Conservation (phyloP, 371 early-diverging fungal species). For the Mucor indicus region DNA sequence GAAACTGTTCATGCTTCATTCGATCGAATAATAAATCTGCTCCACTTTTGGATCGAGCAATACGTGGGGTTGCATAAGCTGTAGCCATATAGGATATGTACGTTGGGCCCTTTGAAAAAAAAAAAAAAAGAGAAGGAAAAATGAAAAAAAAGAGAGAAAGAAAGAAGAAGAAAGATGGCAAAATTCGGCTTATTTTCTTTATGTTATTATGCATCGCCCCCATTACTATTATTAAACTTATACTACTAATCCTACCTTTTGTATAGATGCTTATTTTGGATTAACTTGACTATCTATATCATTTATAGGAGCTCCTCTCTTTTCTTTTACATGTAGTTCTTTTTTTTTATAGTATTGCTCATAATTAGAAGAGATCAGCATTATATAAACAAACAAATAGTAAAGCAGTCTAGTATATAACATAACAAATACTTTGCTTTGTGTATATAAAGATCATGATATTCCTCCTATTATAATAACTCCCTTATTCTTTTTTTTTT, state of each 20-base stretch:
- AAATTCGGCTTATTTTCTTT: slow-evolving; percentile 1
- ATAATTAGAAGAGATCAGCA: too few relatives aligned
- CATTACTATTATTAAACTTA: slow-evolving; percentile 1
- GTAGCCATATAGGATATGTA: too few relatives aligned
- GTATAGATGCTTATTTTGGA: background rate
- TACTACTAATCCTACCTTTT: background rate
- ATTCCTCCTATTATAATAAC: background rate
- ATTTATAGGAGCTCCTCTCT: too few relatives aligned
- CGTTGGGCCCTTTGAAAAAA: slow-evolving; percentile 2
- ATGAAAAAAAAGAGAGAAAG: too few relatives aligned
- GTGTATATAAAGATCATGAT: background rate
- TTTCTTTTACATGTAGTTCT: too few relatives aligned
- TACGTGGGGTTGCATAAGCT: slow-evolving; percentile 20
- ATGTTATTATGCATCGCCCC: slow-evolving; percentile 7
- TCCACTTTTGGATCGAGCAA: slow-evolving; percentile 36
- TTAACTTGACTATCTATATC: too few relatives aligned
- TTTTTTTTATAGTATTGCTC: too few relatives aligned
- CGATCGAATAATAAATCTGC: slow-evolving; percentile 27
- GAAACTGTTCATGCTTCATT: slow-evolving; percentile 31
- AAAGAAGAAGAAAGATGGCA: too few relatives aligned
- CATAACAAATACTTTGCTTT: too few relatives aligned
- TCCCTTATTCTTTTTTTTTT: background rate
- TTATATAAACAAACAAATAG: too few relatives aligned
- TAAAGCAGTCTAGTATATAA: too few relatives aligned
- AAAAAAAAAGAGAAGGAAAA: background rate